phyloP scores from a whole-genome alignment of 306 rosid species.

The Casuarina glauca region DNA sequence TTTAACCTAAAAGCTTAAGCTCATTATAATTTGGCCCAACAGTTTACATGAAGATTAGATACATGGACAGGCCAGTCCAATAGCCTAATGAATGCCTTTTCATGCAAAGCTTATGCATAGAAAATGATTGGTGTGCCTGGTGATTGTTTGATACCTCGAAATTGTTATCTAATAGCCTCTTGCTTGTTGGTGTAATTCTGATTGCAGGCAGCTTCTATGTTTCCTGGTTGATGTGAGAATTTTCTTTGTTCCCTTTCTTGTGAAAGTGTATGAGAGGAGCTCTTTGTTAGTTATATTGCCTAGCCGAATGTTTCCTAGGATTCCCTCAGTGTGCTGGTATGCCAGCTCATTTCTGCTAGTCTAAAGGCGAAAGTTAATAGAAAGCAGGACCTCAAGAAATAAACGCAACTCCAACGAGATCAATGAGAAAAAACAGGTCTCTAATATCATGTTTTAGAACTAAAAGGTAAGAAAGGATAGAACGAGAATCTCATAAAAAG shows the following conservation, averaged over 20 bases:
- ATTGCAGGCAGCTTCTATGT: not conserved
- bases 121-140: not conserved
- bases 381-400: not conserved
- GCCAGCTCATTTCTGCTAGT: not conserved
- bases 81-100: not conserved
- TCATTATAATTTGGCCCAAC: not conserved
- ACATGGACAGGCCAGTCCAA: not conserved
- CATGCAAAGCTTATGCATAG: not conserved
- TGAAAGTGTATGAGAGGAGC: not conserved
- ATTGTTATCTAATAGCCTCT: not conserved
- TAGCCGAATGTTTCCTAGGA: not conserved
- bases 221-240: not conserved
- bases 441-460: not conserved
- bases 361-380: not conserved
- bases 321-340: not conserved
- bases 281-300: not conserved
- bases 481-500: not conserved
- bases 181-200: not conserved
- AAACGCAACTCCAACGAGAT: not conserved
- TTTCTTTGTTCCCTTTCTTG: too few species aligned
- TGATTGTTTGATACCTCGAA: not conserved
- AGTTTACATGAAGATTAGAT: not conserved
- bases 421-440: not conserved
- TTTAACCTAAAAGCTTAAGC: conserved; percentile 3
- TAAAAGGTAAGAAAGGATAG: not conserved